phyloP scores from a whole-genome alignment of 371 early-diverging fungal genomes.

The Mucor indicus region DNA sequence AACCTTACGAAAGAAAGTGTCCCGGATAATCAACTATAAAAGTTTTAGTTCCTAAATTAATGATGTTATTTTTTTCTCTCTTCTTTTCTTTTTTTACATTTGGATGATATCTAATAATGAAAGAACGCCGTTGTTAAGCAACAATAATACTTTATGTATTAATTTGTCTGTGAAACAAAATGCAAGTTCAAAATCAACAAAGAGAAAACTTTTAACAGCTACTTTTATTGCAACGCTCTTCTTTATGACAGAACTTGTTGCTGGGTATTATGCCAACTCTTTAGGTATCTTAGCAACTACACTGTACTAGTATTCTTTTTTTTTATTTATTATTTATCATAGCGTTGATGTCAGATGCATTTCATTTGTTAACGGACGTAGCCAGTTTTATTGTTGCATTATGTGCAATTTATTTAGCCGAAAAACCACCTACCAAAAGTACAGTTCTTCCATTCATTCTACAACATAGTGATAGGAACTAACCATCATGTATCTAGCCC shows the following conservation, averaged over 20 bases:
- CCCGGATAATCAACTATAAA: no score
- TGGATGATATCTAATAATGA: no score
- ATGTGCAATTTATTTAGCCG: constrained; percentile 67
- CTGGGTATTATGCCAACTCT: constrained; percentile 66
- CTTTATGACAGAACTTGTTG: constrained; percentile 69
- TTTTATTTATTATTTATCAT: constrained; percentile 1
- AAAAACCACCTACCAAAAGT: constrained; percentile 67
- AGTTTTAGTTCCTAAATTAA: no score
- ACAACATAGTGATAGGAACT: neutral
- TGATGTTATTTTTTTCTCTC: neutral
- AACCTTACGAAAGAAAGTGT: no score
- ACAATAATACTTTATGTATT: constrained; percentile 20
- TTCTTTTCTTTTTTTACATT: neutral
- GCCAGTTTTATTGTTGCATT: constrained; percentile 74
- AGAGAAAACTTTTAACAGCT: no score
- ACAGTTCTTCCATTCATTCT: constrained; percentile 4
- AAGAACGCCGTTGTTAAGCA: neutral
- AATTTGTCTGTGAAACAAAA: constrained; percentile 21
- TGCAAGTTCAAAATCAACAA: neutral
- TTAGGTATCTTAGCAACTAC: constrained; percentile 26
- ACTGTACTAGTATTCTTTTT: neutral
- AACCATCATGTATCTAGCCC: constrained; percentile 25
- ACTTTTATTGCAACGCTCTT: constrained; percentile 23
- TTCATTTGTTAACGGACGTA: constrained; percentile 74
- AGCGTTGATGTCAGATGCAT: constrained; percentile 76